phyloP scores from a whole-genome alignment of 192 early-diverging fungal genomes.

The Coemansia umbellata region DNA sequence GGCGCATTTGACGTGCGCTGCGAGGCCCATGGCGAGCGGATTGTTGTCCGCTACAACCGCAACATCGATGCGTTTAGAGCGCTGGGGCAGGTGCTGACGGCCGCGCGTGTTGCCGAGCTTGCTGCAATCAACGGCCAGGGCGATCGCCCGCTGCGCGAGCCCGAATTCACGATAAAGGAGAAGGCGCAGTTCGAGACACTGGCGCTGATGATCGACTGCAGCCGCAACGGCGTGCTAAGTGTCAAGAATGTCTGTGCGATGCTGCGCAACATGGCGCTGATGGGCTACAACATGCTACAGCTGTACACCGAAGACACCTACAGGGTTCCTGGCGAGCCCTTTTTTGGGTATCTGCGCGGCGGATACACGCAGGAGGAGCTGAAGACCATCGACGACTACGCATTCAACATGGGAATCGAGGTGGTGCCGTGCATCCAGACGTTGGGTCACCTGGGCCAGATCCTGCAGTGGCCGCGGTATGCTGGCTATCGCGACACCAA shows the following conservation, averaged over 20 bases:
- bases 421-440: conserved; percentile 89
- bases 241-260: conserved; percentile 61
- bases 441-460: conserved; percentile 83
- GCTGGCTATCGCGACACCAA: conserved; percentile 71
- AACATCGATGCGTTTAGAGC: conserved; percentile 62
- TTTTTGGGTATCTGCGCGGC: conserved; percentile 71
- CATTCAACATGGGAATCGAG: conserved; percentile 70
- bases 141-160: conserved; percentile 14
- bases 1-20: conserved; percentile 21
- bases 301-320: conserved; percentile 91
- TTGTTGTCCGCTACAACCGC: conserved; percentile 28
- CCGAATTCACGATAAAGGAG: conserved; percentile 54
- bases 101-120: conserved; percentile 49
- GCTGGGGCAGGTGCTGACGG: conserved; percentile 62
- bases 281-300: conserved; percentile 86
- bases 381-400: conserved; percentile 72
- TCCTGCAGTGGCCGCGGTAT: conserved; percentile 85
- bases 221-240: conserved; percentile 71
- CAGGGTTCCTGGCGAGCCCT: conserved; percentile 63
- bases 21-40: background rate
- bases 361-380: conserved; percentile 74
- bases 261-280: conserved; percentile 72
- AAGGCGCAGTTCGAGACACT: conserved; percentile 66
- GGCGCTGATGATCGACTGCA: conserved; percentile 84
- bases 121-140: conserved; percentile 3